Evolutionary conservation across 139 green algal species (phyloP), one percentile per base, ranked within the genome.

Genomic region (Chlorella sp.): DNA sequence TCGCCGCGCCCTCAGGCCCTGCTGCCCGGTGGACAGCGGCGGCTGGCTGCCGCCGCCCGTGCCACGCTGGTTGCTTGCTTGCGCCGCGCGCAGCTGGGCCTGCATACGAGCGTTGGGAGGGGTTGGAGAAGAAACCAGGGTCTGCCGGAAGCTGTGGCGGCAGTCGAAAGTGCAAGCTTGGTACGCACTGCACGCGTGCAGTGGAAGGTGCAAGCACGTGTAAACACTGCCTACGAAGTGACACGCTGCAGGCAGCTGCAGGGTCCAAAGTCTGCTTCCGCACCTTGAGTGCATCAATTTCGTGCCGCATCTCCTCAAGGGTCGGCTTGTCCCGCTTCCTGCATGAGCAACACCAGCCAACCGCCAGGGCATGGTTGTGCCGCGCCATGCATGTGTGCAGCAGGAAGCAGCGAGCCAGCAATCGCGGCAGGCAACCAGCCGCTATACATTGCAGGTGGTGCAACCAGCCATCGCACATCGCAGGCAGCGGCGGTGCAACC

Each of bases 281-380:
- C 34, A 81, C 81, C 81, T 86, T 86, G 5, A 86, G 54, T 0
- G 70, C 81, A 11, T 81, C 81, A 41, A 86, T 86, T n/a, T 86
- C 81, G 14, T 73, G 32, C 72, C 81, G 54, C 58, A 73, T 69
- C 56, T 86, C 81, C 9, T 56, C 81, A 8, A 75, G 70, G 28
- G 70, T 80, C 1, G 81, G 81, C 54, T 81, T 81, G 28, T 80
- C 58, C 6, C 56, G 54, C 41, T 86, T 86, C 54, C 81, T 86
- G 81, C 36, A 67, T 14, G 11, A 40, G 6, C 20, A 58, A 1
- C 69, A 14, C 8, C 17, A 44, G 34, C 14, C 1, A 38, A 44
- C 13, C n/a, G 16, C 3, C 20, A 6, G 56, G 13, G 20, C 3
- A 30, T 19, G 56, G 16, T 3, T 19, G 3, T 14, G 9, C 56